These are phyloP conservation scores for Kodamaea anthophila DNA, from an alignment of 1,139 yeast species.

Conservation along the genomic window DNA sequence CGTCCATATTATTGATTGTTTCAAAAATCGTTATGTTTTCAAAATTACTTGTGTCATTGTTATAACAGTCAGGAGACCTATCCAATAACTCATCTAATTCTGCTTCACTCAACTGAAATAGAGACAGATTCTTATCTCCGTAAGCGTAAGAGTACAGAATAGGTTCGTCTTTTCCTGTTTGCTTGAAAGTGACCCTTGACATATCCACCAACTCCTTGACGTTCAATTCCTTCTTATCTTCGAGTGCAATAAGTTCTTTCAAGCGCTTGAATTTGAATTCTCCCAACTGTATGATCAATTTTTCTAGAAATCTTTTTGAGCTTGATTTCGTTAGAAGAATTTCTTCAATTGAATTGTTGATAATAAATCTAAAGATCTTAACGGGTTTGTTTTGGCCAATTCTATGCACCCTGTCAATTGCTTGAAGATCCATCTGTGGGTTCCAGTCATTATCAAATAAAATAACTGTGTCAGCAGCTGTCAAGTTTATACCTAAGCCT, in stretches of 20 bases:
- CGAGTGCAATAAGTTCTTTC: conserved; percentile 17
- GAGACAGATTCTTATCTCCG: conserved; percentile 4
- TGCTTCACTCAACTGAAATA: conserved; percentile 16
- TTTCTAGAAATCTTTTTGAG: conserved; percentile 72
- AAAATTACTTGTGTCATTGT: conserved; percentile 11
- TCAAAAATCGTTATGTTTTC: conserved; percentile 47
- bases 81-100: conserved; percentile 54
- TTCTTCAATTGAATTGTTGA: conserved; percentile 78
- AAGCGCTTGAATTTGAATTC: conserved; percentile 53
- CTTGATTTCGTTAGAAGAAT: conserved; percentile 70
- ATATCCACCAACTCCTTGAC: conserved; percentile 27
- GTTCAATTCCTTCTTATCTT: conserved; percentile 12
- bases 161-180: conserved; percentile 11
- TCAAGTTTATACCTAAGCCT: conserved; percentile 83
- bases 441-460: conserved; percentile 95
- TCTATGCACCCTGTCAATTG: conserved; percentile 92
- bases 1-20: conserved; percentile 31
- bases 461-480: conserved; percentile 85
- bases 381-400: conserved; percentile 88
- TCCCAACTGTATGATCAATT: conserved; percentile 80
- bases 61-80: conserved; percentile 44
- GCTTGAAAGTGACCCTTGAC: conserved; percentile 17
- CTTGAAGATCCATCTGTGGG: conserved; percentile 94
- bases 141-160: conserved; percentile 5
- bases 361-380: conserved; percentile 67